Conservation (phyloP, 129 eudicot genomes). For the Mikania micrantha region DNA sequence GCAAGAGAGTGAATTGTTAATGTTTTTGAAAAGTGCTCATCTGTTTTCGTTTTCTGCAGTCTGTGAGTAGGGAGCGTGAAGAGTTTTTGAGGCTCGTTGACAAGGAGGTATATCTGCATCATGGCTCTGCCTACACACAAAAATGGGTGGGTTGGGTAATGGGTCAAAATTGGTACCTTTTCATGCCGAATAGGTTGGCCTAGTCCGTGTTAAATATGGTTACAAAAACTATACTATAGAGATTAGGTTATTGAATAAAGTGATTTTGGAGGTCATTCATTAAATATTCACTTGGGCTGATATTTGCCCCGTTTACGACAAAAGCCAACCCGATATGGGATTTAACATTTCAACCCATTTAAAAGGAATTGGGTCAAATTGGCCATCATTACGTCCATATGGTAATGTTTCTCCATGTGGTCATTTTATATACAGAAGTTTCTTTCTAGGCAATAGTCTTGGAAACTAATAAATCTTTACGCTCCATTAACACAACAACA, state of each 20-base stretch:
- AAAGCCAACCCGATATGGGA: neutral
- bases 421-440: neutral
- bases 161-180: neutral
- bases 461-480: slow-evolving; percentile 3
- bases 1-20: slow-evolving; percentile 3
- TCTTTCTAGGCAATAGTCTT: neutral
- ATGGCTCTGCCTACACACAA: neutral
- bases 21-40: neutral
- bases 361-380: neutral
- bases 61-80: slow-evolving; percentile 96
- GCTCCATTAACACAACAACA: neutral
- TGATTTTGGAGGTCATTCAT: neutral
- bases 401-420: slow-evolving; percentile 2
- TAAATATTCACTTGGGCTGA: neutral
- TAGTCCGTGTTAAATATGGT: neutral
- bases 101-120: slow-evolving; percentile 63
- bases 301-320: neutral
- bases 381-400: neutral
- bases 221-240: neutral
- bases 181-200: neutral
- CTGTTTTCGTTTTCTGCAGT: slow-evolving; percentile 44
- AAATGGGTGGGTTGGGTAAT: neutral
- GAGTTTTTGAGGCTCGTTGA: slow-evolving; percentile 86
- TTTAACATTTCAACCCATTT: neutral
- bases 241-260: too few species aligned